A percentile compares a stretch with the other conserved stretches of the same genome.
Evolutionary conservation across 306 rosid genomes (phyloP).

Genomic region (Alnus rubra): DNA sequence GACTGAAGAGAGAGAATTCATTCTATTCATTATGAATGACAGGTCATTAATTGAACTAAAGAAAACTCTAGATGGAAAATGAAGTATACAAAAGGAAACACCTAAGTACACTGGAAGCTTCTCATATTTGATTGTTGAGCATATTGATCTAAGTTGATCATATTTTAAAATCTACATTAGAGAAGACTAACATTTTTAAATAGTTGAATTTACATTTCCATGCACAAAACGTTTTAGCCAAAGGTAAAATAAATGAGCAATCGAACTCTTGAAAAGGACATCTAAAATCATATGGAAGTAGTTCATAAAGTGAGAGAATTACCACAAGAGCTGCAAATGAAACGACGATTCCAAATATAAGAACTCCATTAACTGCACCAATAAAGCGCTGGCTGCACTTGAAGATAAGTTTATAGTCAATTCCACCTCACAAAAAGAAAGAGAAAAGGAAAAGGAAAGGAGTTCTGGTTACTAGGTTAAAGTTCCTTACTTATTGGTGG

Average conservation of each 20-base stretch:
- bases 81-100: no score
- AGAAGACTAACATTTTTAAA: not conserved
- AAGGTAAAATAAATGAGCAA: not conserved
- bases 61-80: no score
- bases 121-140: not conserved
- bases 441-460: not conserved
- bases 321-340: constrained; percentile 80
- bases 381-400: constrained; percentile 70
- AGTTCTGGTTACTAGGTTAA: not conserved
- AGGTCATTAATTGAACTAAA: no score
- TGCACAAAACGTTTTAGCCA: not conserved
- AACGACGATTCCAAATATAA: constrained; percentile 60
- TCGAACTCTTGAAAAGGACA: not conserved
- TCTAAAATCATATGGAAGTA: constrained; percentile 5
- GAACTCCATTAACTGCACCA: constrained; percentile 71
- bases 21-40: no score
- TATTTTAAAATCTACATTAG: not conserved
- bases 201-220: not conserved
- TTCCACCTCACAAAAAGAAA: not conserved
- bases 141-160: not conserved
- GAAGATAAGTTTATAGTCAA: constrained; percentile 28
- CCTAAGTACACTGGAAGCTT: no score
- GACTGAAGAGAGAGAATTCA: no score
- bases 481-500: not conserved
- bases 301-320: constrained; percentile 30